These are phyloP conservation scores for Curvularia lunata DNA, from an alignment of 2,329 filamentous ascomycete species.

Conservation along the genomic window DNA sequence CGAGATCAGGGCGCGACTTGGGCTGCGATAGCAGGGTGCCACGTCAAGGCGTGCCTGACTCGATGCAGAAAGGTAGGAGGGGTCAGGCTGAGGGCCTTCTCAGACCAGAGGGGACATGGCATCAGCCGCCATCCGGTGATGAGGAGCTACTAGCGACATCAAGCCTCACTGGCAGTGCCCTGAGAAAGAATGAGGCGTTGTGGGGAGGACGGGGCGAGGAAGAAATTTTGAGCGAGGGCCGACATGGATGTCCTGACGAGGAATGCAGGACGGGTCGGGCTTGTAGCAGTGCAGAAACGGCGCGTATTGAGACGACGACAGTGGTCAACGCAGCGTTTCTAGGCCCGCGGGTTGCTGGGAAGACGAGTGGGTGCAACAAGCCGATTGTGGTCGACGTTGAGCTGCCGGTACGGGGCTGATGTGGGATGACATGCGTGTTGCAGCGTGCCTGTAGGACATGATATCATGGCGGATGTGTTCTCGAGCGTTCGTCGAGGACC, in stretches of 20 bases:
- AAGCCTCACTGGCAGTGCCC: constrained; percentile 26
- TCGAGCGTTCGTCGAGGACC: too few species aligned
- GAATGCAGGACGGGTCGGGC: constrained; percentile 7
- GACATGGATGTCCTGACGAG: background rate
- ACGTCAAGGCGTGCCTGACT: constrained; percentile 35
- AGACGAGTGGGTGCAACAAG: constrained; percentile 72
- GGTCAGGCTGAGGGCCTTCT: constrained; percentile 27
- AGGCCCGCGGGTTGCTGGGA: constrained; percentile 64
- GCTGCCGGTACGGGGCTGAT: constrained; percentile 62
- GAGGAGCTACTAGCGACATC: constrained; percentile 30
- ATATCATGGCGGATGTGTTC: constrained; percentile 23
- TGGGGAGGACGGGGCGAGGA: constrained; percentile 15
- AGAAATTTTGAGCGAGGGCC: constrained; percentile 27
- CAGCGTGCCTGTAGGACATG: constrained; percentile 26
- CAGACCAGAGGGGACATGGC: constrained; percentile 5
- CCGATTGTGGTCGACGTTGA: constrained; percentile 85
- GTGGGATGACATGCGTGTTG: constrained; percentile 21
- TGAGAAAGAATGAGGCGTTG: constrained; percentile 31
- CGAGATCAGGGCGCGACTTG: constrained; percentile 42
- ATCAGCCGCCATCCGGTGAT: constrained; percentile 29
- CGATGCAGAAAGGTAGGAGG: constrained; percentile 14
- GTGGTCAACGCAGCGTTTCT: constrained; percentile 81
- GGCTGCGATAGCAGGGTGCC: constrained; percentile 36
- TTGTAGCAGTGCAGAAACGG: constrained; percentile 37
- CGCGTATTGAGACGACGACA: constrained; percentile 72